Evolutionary conservation across 2,329 filamentous ascomycete species (phyloP).

Genomic region (Metarhizium anisopliae): DNA sequence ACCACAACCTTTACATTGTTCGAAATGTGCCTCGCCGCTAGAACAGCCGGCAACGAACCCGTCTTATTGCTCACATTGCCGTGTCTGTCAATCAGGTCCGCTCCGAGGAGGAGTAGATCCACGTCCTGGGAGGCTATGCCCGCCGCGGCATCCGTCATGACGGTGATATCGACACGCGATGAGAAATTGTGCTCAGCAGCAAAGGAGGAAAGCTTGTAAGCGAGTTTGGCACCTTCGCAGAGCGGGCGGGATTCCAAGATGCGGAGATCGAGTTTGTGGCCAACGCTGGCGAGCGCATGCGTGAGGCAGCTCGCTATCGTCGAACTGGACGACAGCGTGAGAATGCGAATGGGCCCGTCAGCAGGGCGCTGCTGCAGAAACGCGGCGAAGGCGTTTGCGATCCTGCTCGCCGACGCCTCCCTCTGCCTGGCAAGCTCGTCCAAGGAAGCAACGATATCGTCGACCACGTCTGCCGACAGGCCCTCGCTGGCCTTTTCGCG

Average conservation of each 20-base stretch:
- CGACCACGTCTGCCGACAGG: conserved; percentile 2
- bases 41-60: conserved; percentile 49
- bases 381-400: conserved; percentile 25
- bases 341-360: conserved; percentile 31
- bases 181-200: conserved; percentile 31
- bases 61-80: conserved; percentile 60
- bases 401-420: conserved; percentile 17
- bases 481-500: conserved; percentile 16
- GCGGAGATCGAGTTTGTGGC: conserved; percentile 37
- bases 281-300: conserved; percentile 26
- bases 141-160: conserved; percentile 53
- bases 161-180: conserved; percentile 23
- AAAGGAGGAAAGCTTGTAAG: conserved; percentile 25
- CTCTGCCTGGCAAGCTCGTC: conserved; percentile 12
- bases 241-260: conserved; percentile 59
- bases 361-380: conserved; percentile 19
- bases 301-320: conserved; percentile 45
- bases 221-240: conserved; percentile 54
- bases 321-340: conserved; percentile 56
- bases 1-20: conserved; percentile 41
- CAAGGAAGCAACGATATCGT: conserved; percentile 13
- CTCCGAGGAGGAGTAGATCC: conserved; percentile 53
- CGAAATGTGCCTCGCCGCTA: conserved; percentile 42
- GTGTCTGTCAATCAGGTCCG: conserved; percentile 48
- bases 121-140: conserved; percentile 41